A percentile compares a stretch with the other conserved stretches of the same genome.
Evolutionary conservation across 495 filamentous ascomycete genomes (phyloP).

Genomic region (Penicillium angulare): DNA sequence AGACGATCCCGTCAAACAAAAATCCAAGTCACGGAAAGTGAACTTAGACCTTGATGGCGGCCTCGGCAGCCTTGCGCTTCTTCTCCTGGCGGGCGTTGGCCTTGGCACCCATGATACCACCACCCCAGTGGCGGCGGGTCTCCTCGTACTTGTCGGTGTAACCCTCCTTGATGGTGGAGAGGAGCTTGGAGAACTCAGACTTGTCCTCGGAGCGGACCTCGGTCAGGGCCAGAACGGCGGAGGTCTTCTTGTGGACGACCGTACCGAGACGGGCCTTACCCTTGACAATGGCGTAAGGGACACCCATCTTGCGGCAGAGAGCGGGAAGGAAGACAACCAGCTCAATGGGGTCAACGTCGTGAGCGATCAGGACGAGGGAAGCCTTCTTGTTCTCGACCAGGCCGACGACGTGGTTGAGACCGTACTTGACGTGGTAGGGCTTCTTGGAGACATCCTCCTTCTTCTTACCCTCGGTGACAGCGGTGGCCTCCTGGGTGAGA

Average conservation of each 20-base stretch:
- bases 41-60: conserved; percentile 91
- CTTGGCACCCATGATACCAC: conserved; percentile 99
- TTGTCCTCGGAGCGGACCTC: conserved; percentile 98
- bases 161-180: conserved; percentile 95
- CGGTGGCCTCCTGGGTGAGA: conserved; percentile 94
- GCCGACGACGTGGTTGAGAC: conserved; percentile 99
- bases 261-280: conserved; percentile 99
- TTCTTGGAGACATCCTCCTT: conserved; percentile 99
- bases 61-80: conserved; percentile 92
- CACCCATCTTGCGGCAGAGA: conserved; percentile 99
- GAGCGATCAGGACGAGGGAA: conserved; percentile 92
- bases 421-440: conserved; percentile 98
- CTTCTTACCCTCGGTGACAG: conserved; percentile 97
- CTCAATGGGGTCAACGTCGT: conserved; percentile 99
- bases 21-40: conserved; percentile 16
- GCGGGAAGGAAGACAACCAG: conserved; percentile 98
- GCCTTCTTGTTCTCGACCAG: conserved; percentile 99
- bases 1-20: conserved; percentile 28
- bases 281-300: conserved; percentile 99
- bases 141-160: conserved; percentile 97
- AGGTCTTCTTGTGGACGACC: conserved; percentile 99
- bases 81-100: conserved; percentile 89
- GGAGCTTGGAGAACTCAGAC: conserved; percentile 92
- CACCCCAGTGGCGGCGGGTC: conserved; percentile 92
- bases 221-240: conserved; percentile 91